These are phyloP conservation scores for Rhodotorula kratochvilovae DNA, from an alignment of 768 basidiomycete genomes.

Conservation along the genomic window DNA sequence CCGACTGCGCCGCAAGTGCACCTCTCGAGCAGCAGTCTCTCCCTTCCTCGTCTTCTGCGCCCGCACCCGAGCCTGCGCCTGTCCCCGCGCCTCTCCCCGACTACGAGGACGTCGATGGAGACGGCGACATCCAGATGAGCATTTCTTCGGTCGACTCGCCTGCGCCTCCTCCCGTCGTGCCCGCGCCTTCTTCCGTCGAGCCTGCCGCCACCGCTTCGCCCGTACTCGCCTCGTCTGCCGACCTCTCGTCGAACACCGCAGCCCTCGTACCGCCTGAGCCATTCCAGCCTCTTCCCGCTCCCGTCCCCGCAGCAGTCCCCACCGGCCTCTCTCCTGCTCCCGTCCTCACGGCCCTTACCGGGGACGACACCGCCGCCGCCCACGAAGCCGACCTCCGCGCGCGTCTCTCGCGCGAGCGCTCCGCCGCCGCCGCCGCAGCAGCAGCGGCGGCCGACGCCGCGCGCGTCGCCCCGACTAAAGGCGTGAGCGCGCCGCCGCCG, in stretches of 20 bases:
- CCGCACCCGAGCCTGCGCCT: background rate
- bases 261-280: no score
- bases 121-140: background rate
- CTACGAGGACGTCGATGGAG: background rate
- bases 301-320: background rate
- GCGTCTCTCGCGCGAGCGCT: background rate
- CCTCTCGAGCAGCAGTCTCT: background rate
- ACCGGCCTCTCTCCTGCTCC: background rate
- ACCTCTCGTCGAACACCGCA: background rate
- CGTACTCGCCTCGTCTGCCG: no score
- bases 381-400: background rate
- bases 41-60: background rate
- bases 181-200: no score
- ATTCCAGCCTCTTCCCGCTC: no score
- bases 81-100: background rate
- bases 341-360: background rate
- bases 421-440: background rate
- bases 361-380: background rate
- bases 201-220: no score
- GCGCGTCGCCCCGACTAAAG: conserved; percentile 6
- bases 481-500: background rate
- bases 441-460: background rate
- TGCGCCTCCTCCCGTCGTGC: no score
- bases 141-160: background rate
- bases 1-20: background rate